These are phyloP conservation scores for Peltaster fructicola DNA, from an alignment of 2,329 filamentous ascomycete species.

Conservation along the genomic window DNA sequence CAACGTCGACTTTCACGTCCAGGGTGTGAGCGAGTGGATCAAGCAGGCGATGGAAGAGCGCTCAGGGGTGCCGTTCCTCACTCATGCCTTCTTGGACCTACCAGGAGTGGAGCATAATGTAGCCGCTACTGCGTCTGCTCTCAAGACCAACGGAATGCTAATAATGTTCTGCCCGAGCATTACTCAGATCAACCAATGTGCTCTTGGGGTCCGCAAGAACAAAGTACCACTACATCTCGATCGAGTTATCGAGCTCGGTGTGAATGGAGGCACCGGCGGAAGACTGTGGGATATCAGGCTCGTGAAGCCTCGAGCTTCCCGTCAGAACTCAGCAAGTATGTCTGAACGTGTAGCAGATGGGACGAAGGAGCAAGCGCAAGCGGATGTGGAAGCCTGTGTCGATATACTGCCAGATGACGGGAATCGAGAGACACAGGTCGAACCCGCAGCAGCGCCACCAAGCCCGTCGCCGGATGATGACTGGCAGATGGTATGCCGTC, in stretches of 20 bases:
- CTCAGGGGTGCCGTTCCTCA: conserved; percentile 40
- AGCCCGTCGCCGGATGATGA: conserved; percentile 5
- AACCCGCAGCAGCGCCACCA: background rate
- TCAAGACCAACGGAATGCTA: conserved; percentile 47
- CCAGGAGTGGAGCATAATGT: conserved; percentile 42
- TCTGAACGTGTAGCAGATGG: no score
- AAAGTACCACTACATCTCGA: conserved; percentile 41
- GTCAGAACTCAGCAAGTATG: no score
- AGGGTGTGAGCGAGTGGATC: conserved; percentile 47
- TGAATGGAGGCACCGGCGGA: conserved; percentile 33
- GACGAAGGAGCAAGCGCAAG: no score
- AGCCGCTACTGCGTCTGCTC: conserved; percentile 33
- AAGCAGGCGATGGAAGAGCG: conserved; percentile 30
- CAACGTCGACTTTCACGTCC: conserved; percentile 58
- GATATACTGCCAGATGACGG: no score
- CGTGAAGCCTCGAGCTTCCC: conserved; percentile 24
- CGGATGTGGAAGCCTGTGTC: no score
- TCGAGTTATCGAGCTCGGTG: conserved; percentile 39
- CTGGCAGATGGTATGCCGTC: conserved; percentile 20
- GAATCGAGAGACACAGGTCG: background rate
- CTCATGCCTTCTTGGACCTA: conserved; percentile 57
- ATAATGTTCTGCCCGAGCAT: conserved; percentile 61
- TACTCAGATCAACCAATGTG: conserved; percentile 55
- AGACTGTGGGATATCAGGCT: conserved; percentile 47
- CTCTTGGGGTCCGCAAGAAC: conserved; percentile 35